Evolutionary conservation across 2,329 filamentous ascomycete genomes (phyloP), one percentile per base, ranked within the genome.

Genomic region (Claviceps humidiphila): DNA sequence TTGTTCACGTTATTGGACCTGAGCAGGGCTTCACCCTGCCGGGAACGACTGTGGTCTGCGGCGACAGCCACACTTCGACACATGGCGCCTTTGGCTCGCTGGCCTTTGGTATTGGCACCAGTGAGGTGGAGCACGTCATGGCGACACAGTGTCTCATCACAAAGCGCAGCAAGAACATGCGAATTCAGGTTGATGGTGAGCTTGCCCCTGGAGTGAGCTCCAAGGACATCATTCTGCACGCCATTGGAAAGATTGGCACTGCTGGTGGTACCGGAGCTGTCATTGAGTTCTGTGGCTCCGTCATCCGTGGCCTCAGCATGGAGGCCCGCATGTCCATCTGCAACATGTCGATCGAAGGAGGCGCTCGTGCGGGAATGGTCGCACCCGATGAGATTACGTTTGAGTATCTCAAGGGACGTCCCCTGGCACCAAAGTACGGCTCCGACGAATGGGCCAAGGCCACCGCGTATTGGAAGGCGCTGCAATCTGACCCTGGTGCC

Each of bases 241-340:
- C 88, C 53, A 98, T 98, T 64, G 93, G 93, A 63, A 73, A 85
- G 62, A 95, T 97, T 60, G 93, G 93, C 62, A 97, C 93, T 24
- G 93, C 93, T 56, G 93, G 91, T 67, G 93, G 93, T 61, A 97
- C 85, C 53, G 90, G 91, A 56, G 84, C 86, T 51, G 93, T 97
- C 58, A 96, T 98, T 62, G 93, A 98, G 74, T 98, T 91, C 74
- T 95, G 89, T 65, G 93, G 93, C 55, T 95, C 90, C 50, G 88
- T 93, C 56, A 96, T 98, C 66, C 83, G 89, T 60, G 73, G 71
- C 56, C 76, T 97, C 61, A 95, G 88, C 70, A 95, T 98, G 81
- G 93, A 97, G 71, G 93, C 91, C 44, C 83, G 93, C 60, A 97
- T 98, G 93, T 96, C 90, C 57, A 95, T 98, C 67, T 97, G 93